Evolutionary conservation across 768 basidiomycete genomes (phyloP).

Genomic region (Leccinum aurantiacum): DNA sequence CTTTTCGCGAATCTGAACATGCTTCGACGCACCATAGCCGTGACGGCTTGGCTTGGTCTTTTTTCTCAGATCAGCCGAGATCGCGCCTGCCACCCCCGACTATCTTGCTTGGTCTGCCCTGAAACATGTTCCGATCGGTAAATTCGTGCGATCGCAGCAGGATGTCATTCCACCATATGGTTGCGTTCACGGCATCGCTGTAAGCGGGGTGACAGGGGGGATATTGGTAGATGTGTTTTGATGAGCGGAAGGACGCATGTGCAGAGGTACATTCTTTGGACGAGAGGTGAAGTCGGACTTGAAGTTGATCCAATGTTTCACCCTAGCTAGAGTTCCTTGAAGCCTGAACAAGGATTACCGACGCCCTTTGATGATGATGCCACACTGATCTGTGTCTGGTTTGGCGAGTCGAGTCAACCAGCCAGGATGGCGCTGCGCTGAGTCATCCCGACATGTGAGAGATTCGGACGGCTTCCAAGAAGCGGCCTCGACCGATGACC

Average conservation of each 20-base stretch:
- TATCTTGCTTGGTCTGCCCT: not conserved
- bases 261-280: not conserved
- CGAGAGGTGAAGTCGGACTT: not conserved
- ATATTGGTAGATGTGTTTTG: not conserved
- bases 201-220: not conserved
- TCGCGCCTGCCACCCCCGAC: not conserved
- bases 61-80: constrained; percentile 10
- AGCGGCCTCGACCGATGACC: not conserved
- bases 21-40: not conserved
- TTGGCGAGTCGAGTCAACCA: not conserved
- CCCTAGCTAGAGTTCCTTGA: constrained; percentile 10
- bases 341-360: not conserved
- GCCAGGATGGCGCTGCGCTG: not conserved
- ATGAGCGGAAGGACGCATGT: constrained; percentile 15
- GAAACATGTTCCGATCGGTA: constrained; percentile 10
- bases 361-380: constrained; percentile 13
- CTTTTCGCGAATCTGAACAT: not conserved
- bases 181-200: constrained; percentile 1
- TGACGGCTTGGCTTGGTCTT: constrained; percentile 5
- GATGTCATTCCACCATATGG: not conserved
- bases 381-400: not conserved
- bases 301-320: constrained; percentile 21
- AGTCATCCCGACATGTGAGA: constrained; percentile 4
- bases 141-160: constrained; percentile 12
- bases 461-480: not conserved